These are phyloP conservation scores for Apiotrichum domesticum DNA, from an alignment of 1,284 basidiomycete genomes.

Conservation along the genomic window DNA sequence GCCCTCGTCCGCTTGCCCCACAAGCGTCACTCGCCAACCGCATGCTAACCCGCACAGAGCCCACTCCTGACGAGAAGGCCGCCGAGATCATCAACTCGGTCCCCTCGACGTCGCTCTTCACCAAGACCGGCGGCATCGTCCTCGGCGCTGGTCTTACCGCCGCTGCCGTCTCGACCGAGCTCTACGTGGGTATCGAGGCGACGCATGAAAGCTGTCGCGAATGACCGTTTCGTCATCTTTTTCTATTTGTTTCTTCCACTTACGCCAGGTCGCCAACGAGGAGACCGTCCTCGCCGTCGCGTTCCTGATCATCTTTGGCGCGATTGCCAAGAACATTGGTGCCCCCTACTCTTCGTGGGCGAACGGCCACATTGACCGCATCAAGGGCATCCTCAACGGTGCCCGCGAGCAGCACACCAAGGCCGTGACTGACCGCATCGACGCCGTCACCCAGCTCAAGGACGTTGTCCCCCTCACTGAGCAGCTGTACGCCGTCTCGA, in stretches of 20 bases:
- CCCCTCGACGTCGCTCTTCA: constrained; percentile 85
- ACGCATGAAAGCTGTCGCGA: not conserved
- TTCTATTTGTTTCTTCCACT: not conserved
- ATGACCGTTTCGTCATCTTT: no score
- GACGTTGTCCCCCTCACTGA: constrained; percentile 87
- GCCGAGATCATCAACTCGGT: constrained; percentile 85
- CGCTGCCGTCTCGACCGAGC: constrained; percentile 91
- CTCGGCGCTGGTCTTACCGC: constrained; percentile 86
- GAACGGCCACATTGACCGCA: constrained; percentile 72
- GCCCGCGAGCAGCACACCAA: constrained; percentile 86
- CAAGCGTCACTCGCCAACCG: not conserved
- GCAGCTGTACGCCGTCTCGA: constrained; percentile 85
- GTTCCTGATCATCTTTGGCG: constrained; percentile 78
- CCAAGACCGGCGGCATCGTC: constrained; percentile 88
- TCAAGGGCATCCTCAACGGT: constrained; percentile 72
- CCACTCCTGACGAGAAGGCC: constrained; percentile 78
- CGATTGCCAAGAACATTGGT: constrained; percentile 70
- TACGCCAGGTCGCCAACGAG: constrained; percentile 70
- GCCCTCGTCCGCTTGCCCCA: not conserved
- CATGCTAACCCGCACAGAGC: constrained; percentile 28
- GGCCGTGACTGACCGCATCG: constrained; percentile 88
- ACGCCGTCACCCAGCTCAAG: constrained; percentile 84
- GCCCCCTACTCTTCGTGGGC: constrained; percentile 94
- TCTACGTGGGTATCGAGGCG: constrained; percentile 59
- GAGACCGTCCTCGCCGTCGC: constrained; percentile 79